Evolutionary conservation across 352 stramenopile genomes (phyloP).

Genomic region (Phytophthora sojae): DNA sequence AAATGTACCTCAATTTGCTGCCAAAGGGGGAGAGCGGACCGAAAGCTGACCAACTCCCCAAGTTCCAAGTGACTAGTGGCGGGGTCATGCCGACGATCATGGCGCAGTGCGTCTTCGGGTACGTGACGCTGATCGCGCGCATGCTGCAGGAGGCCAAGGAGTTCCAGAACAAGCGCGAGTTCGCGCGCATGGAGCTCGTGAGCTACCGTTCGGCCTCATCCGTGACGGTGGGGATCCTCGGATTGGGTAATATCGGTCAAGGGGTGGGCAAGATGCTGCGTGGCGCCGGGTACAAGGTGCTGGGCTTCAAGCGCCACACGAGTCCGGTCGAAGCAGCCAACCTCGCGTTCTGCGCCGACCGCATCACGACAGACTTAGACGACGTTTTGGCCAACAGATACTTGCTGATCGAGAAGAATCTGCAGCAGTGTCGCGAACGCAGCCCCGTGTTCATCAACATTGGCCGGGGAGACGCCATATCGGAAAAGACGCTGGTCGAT

Average conservation of each 20-base stretch:
- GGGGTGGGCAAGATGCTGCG: conserved; percentile 54
- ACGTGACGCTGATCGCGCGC: conserved; percentile 52
- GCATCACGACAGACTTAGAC: conserved; percentile 51
- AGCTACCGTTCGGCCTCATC: conserved; percentile 52
- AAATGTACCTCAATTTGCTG: conserved; percentile 52
- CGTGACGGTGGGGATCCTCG: conserved; percentile 53
- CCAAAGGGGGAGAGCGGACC: neutral
- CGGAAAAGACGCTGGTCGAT: conserved; percentile 53
- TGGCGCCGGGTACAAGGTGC: conserved; percentile 55
- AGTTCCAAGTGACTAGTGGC: conserved; percentile 55
- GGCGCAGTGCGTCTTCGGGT: conserved; percentile 67
- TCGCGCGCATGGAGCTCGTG: conserved; percentile 37
- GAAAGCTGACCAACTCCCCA: neutral
- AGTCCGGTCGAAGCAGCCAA: conserved; percentile 7
- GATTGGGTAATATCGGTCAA: conserved; percentile 62
- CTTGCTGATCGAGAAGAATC: conserved; percentile 60
- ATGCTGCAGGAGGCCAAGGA: conserved; percentile 54
- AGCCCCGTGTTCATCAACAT: conserved; percentile 87
- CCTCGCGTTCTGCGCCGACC: conserved; percentile 31
- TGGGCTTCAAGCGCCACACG: conserved; percentile 68
- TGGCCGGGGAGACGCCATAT: conserved; percentile 82
- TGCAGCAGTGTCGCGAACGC: conserved; percentile 51
- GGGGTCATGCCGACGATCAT: conserved; percentile 56
- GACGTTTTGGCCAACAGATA: conserved; percentile 46
- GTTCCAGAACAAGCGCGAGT: conserved; percentile 45